These are phyloP conservation scores for Erodium maritimum DNA, from an alignment of 345 rosid species.

Conservation along the genomic window DNA sequence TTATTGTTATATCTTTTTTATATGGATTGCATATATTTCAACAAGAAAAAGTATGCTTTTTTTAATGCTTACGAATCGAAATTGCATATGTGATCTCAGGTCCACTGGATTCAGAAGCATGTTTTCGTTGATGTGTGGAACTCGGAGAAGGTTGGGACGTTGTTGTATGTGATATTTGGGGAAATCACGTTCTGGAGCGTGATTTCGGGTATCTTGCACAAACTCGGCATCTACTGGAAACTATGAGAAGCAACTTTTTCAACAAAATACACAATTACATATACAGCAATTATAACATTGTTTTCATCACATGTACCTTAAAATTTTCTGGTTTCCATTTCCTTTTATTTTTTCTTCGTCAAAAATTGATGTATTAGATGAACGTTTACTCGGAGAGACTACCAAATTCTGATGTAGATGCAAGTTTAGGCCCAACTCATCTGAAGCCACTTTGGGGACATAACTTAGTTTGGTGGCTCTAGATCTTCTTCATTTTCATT, in stretches of 20 bases:
- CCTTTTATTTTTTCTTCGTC: no score
- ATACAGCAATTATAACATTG: neutral
- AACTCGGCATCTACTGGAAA: slow-evolving; percentile 45
- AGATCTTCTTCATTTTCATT: no score
- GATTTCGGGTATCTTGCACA: slow-evolving; percentile 41
- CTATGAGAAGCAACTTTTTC: slow-evolving; percentile 17
- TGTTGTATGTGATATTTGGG: slow-evolving; percentile 42
- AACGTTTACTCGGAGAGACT: no score
- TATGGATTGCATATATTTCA: no score
- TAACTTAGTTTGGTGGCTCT: no score
- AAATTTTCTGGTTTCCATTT: neutral
- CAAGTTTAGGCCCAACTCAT: no score
- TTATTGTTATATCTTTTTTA: no score
- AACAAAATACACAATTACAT: neutral
- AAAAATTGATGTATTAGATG: no score
- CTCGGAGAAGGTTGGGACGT: slow-evolving; percentile 37
- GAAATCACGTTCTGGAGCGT: slow-evolving; percentile 52
- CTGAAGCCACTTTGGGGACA: no score
- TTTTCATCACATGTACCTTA: neutral
- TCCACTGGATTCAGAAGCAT: slow-evolving; percentile 45
- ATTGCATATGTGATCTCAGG: slow-evolving; percentile 15
- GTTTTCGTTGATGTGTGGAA: slow-evolving; percentile 42
- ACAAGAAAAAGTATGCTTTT: no score
- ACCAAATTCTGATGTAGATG: no score
- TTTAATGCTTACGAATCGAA: no score